Conservation (phyloP, 768 basidiomycete species). For the Amanita muscaria region DNA sequence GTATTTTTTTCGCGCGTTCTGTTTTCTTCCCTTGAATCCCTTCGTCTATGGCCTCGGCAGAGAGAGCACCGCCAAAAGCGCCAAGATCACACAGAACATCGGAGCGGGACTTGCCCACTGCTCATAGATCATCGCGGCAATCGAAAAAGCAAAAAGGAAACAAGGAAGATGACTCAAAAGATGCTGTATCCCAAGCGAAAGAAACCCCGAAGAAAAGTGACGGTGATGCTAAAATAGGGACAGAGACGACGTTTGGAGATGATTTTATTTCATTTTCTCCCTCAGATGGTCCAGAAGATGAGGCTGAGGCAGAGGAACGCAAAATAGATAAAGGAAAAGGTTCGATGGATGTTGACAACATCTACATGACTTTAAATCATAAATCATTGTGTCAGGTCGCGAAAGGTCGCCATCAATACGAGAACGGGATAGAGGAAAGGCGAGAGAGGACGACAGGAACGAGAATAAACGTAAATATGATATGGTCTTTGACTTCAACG, state of each 20-base stretch:
- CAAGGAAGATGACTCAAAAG: background rate
- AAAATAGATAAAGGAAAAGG: conserved; percentile 6
- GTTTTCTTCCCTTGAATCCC: too few relatives aligned
- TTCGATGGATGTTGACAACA: background rate
- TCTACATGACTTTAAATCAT: background rate
- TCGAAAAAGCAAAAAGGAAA: background rate
- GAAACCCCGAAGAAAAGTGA: background rate
- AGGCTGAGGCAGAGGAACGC: background rate
- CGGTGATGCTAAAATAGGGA: background rate
- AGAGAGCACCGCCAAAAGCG: background rate
- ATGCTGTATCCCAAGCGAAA: background rate
- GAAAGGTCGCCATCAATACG: conserved; percentile 14
- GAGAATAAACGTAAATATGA: conserved; percentile 41
- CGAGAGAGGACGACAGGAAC: conserved; percentile 14
- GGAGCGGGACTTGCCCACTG: background rate
- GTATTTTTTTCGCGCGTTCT: too few relatives aligned
- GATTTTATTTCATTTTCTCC: conserved; percentile 15
- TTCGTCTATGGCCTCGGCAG: too few relatives aligned
- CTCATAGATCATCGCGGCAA: background rate
- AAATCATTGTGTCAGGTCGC: background rate
- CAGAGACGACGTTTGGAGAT: background rate
- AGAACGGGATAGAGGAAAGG: conserved; percentile 34
- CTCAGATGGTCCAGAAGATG: conserved; percentile 9
- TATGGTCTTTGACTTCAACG: conserved; percentile 33
- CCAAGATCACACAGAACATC: background rate